Evolutionary conservation across 2,329 filamentous ascomycete genomes (phyloP), one percentile per base, ranked within the genome.

Genomic region (Talaromyces sp.): DNA sequence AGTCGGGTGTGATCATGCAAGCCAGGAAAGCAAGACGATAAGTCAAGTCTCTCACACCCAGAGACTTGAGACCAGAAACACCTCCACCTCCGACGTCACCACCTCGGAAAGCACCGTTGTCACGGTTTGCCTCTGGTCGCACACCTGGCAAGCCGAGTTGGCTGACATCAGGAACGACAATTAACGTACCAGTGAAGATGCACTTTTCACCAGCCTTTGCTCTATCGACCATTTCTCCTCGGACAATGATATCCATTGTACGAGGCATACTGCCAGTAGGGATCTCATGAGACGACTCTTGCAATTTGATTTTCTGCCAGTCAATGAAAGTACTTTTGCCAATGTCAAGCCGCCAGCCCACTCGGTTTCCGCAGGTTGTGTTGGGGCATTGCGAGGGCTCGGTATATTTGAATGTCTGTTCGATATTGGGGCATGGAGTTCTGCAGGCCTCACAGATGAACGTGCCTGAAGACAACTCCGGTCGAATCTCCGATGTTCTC

Each of bases 131-230:
- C 63, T 92, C 92, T 17, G 92, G 89, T 60, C 89, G 84, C 27
- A 92, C 83, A 55, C 95, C 95, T 2, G 95, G 95, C 32, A 98
- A 86, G 44, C 93, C 89, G 61, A 99, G 85, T 74, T 98, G 95
- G 72, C 92, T 96, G 63, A 99, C 92, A 74, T 99, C 95, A 0
- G 95, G 95, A 36, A 99, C 92, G 19, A 99, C 95, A 63, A 99
- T 98, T 65, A 98, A 79, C 5, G 93, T 93, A 65, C 95, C 95
- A 0, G 93, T 98, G 75, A 99, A 99, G 70, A 99, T 91, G 75
- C 95, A 99, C 77, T 96, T 97, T 77, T 99, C 95, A 65, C 95
- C 95, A 55, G 95, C 95, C 80, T 98, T 98, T 58, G 93, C 93
- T 57, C 95, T 88, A 70, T 99, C 95, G 28, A 99, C 95, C 80